Evolutionary conservation across 2,329 filamentous ascomycete species (phyloP).

Genomic region (Ceratocystis eucalypticola): DNA sequence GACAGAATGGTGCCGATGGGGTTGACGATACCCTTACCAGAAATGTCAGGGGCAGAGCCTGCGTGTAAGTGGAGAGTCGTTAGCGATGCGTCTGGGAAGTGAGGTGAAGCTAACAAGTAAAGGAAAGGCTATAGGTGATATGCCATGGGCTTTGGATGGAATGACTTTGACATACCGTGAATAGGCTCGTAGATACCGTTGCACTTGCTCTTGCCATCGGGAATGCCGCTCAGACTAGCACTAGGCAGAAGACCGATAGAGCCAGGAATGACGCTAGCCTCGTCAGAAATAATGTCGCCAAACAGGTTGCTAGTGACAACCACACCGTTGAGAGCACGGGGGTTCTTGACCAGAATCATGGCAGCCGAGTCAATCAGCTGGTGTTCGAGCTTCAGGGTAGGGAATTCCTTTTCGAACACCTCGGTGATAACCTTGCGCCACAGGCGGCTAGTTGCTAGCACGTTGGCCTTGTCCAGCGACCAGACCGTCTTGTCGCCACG

Average conservation of each 20-base stretch:
- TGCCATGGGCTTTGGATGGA: neutral
- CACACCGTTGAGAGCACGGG: constrained; percentile 72
- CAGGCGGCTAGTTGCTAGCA: constrained; percentile 75
- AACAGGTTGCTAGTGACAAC: constrained; percentile 90
- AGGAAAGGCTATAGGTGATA: neutral
- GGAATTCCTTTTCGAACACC: constrained; percentile 78
- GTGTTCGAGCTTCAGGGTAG: constrained; percentile 68
- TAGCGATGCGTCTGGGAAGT: neutral
- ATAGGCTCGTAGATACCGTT: constrained; percentile 98
- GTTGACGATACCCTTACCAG: constrained; percentile 70
- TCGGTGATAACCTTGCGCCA: constrained; percentile 82
- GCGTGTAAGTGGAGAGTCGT: neutral
- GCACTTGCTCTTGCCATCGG: constrained; percentile 69
- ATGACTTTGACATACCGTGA: constrained; percentile 48
- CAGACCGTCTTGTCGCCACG: constrained; percentile 57
- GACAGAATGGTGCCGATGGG: constrained; percentile 85
- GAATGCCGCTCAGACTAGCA: constrained; percentile 73
- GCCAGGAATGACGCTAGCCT: constrained; percentile 87
- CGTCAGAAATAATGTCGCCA: constrained; percentile 90
- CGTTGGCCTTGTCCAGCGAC: constrained; percentile 93
- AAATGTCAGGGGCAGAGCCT: constrained; percentile 88
- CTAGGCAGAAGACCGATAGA: constrained; percentile 78
- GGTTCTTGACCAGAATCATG: constrained; percentile 96
- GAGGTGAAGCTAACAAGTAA: too few species aligned
- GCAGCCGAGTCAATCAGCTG: constrained; percentile 94